Base-by-base conservation (phyloP, 2,329 filamentous ascomycete genomes). In the Trematosphaeria pertusa region DNA sequence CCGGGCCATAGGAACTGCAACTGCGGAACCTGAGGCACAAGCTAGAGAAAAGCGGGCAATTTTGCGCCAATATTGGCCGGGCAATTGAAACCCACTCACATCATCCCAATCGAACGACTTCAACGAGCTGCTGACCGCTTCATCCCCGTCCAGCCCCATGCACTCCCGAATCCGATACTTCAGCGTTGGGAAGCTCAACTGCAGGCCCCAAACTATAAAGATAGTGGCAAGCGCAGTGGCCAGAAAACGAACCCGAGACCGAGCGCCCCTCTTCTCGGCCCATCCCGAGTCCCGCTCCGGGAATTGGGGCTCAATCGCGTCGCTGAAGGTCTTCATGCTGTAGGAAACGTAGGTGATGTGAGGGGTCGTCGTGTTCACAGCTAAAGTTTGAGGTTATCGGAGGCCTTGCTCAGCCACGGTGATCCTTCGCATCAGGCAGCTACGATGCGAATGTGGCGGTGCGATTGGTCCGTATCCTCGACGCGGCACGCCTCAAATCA, bases 371-470 rank as follows among this genome's bases (percentile, higher is more conserved):
- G 12, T 14, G 11, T 28, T 37, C 14, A n/a, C 30, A n/a, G 37
- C 24, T n/a, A 24, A 31, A 15, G 30, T 26, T 30, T 31, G 43
- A 40, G 30, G 37, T 30, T 32, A 36, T 36, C 34, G 42, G 24
- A 43, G 30, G 22, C 18, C 34, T 24, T 26, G 26, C 36, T 6
- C 24, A 11, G 36, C 21, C 20, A 40, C 20, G 24, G 12, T 12
- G 24, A 28, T 28, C 24, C 24, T 28, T 28, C 24, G 24, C 7
- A 28, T 28, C 12, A 37, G 33, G 26, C 44, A 41, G 44, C 36
- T 26, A 15, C 37, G 18, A 31, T 17, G 10, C 24, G 24, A 20
- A 17, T 41, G 44, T 47, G 44, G 44, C 44, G 32, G 44, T 47
- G 44, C 40, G 5, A 36, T 43, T 42, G 39, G 39, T n/a, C 28